A percentile compares a stretch with the other conserved stretches of the same genome.
Evolutionary conservation across 768 basidiomycete species (phyloP).

Genomic region (Lentinula raphanica): DNA sequence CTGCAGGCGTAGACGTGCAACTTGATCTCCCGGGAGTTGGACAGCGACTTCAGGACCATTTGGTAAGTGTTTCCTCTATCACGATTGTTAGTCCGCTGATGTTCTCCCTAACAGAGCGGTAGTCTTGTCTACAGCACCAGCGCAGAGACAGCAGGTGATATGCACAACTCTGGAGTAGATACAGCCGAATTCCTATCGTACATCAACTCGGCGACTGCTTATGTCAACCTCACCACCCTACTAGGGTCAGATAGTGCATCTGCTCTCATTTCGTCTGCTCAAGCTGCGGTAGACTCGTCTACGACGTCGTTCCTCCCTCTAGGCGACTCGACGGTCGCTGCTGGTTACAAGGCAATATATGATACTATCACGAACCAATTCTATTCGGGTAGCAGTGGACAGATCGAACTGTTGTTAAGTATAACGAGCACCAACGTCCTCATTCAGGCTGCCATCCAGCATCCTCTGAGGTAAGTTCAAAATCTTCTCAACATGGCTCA

Average conservation of each 20-base stretch:
- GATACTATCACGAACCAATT: constrained; percentile 35
- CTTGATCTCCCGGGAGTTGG: constrained; percentile 41
- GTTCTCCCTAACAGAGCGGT: constrained; percentile 24
- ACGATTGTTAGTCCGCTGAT: neutral
- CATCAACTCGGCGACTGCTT: constrained; percentile 49
- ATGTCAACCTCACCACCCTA: constrained; percentile 39
- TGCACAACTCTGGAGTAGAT: neutral
- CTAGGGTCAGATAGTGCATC: constrained; percentile 28
- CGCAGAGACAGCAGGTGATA: constrained; percentile 31
- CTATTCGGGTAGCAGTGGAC: constrained; percentile 36
- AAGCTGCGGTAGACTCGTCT: constrained; percentile 25
- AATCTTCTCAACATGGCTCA: neutral
- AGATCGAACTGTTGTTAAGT: constrained; percentile 52
- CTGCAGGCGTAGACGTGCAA: constrained; percentile 30
- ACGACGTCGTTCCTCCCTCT: constrained; percentile 38
- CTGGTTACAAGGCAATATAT: constrained; percentile 55
- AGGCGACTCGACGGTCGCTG: constrained; percentile 37
- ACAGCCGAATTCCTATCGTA: constrained; percentile 33
- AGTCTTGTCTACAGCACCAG: constrained; percentile 32
- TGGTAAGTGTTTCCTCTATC: constrained; percentile 19
- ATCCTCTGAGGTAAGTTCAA: constrained; percentile 36
- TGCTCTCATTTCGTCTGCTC: constrained; percentile 18
- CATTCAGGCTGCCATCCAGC: constrained; percentile 55
- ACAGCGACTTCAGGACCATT: constrained; percentile 44
- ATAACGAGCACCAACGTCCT: constrained; percentile 33